Evolutionary conservation across 345 rosid species (phyloP), one percentile per base, ranked within the genome.

Genomic region (Brassica rapa): DNA sequence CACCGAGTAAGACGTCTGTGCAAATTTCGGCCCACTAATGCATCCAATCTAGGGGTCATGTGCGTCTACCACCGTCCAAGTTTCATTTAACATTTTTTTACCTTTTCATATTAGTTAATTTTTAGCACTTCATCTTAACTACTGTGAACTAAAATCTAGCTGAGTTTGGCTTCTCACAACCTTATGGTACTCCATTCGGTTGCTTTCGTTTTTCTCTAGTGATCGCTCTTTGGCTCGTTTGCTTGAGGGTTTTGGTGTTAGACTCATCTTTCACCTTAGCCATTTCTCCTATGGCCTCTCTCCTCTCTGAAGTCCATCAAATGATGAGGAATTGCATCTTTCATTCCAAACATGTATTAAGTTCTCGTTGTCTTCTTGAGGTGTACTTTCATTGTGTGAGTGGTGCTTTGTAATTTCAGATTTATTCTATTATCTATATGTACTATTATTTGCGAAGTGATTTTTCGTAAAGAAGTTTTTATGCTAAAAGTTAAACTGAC

Each of bases 51-150:
- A 56, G 16, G 10, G 49, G 37, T 51, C 43, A 2, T 61, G 1
- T 72, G 41, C 1, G 43, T 30, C 46, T 56, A 51, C 66, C 66
- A 75, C 78, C 72, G 78, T 74, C 78, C 78, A 12, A 14, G 2
- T 19, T 64, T 35, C 11, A 6, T 35, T 35, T 19, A 35, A 10
- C n/a, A 10, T 27, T 10, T 32, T 21, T 33, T 23, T 71, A 55
- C 21, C 7, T 57, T 9, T 6, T 21, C 1, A 30, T 16, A 53
- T 51, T 16, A 29, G 66, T 62, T 62, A 11, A 14, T 6, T 61
- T 60, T 60, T 27, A 21, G 11, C 62, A 11, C 12, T 10, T 10
- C 12, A 10, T 11, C 51, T 41, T 41, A 41, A 41, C 51, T 4
- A 11, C 5, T 41, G 5, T 41, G 51, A 41, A 41, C 51, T 3